Evolutionary conservation across 1,284 basidiomycete species (phyloP), one percentile per base, ranked within the genome.

Genomic region (Inonotus hispidus): DNA sequence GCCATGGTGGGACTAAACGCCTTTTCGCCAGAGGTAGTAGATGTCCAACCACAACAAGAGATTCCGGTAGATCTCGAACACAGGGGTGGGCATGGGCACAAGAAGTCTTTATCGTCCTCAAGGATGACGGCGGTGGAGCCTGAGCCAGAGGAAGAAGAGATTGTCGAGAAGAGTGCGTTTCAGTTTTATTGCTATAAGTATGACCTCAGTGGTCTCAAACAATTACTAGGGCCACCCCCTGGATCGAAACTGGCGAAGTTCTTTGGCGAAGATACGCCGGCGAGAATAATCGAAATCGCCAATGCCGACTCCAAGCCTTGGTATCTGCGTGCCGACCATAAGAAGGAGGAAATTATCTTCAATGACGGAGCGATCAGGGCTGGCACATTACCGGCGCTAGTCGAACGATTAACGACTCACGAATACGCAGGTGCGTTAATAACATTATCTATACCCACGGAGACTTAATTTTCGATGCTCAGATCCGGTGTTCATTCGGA

Each of bases 401-500:
- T 98, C 3, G 94, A 95, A 69, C 84, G 93, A 5, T 76, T 98
- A 61, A 98, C 96, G 1, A 87, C 92, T 37, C 96, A 99, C 72
- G 91, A 93, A 65, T 83, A 85, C 69, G 82, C 82, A 61, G 90
- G 92, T 92, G 68, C 70, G 81, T 73, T 37, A n/a, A 32, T n/a
- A 37, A 38, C 8, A 27, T 21, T 23, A 53, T 16, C 19, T 27
- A 23, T n/a, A 16, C 25, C 19, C 14, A 27, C n/a, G 19, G 39
- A 41, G 19, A 14, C 46, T 53, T 32, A 37, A 61, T 53, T 45
- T 61, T 39, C 39, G 39, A 13, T 19, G 39, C n/a, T 60, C 41
- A 90, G 94, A 95, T 71, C 79, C 85, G 0, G 83, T 85, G 5
- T 99, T 93, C 75, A 92, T 87, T 71, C 90, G 92, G 71, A 90